A percentile compares a stretch with the other conserved stretches of the same genome.
phyloP scores from a whole-genome alignment of 75 land plant genomes.

The Pinus tabuliformis region DNA sequence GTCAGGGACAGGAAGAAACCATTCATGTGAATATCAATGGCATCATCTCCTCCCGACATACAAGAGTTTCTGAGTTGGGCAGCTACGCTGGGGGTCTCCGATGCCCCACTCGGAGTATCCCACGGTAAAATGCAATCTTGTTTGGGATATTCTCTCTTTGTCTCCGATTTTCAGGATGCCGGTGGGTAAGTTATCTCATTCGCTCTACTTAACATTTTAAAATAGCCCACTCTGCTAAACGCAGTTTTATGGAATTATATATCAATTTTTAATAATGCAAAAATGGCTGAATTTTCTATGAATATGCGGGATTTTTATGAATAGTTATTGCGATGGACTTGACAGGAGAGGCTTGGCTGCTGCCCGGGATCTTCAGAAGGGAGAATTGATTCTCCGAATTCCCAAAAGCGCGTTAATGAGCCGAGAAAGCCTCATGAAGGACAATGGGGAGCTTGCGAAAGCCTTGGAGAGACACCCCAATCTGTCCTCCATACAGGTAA shows the following conservation, averaged over 20 bases:
- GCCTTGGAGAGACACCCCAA: conserved; percentile 11
- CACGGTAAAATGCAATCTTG: conserved; percentile 14
- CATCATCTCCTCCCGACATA: too few species aligned
- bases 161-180: conserved; percentile 62
- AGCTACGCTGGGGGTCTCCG: conserved; percentile 32
- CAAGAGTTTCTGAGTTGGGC: too few species aligned
- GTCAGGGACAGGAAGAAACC: too few species aligned
- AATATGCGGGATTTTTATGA: too few species aligned
- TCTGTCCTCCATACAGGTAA: conserved; percentile 47
- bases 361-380: conserved; percentile 50
- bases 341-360: conserved; percentile 88
- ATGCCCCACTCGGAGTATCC: conserved; percentile 14
- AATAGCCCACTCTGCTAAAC: background rate
- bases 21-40: too few species aligned
- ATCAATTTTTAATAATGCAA: background rate
- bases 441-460: conserved; percentile 19
- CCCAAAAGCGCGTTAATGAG: conserved; percentile 66
- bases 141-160: conserved; percentile 53
- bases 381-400: conserved; percentile 75
- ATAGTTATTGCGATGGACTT: background rate
- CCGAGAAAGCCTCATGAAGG: conserved; percentile 26
- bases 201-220: too few species aligned
- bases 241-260: background rate
- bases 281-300: background rate
- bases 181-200: conserved; percentile 56